Evolutionary conservation across 1,284 basidiomycete genomes (phyloP).

Genomic region (Cerrena zonata): DNA sequence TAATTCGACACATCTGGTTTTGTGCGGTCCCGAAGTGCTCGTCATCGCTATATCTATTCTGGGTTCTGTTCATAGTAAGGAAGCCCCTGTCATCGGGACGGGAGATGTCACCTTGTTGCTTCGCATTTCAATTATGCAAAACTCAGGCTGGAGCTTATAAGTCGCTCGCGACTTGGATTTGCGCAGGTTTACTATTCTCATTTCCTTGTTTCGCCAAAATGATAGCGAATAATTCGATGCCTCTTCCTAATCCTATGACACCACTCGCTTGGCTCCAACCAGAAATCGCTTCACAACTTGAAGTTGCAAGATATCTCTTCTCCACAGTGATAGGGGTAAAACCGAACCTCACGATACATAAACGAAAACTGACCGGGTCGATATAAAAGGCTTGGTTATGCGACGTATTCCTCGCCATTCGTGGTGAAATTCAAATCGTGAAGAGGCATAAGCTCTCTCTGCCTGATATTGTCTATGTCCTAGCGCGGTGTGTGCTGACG

Average conservation of each 20-base stretch:
- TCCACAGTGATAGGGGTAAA: neutral
- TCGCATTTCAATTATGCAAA: too few species aligned
- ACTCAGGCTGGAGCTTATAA: too few species aligned
- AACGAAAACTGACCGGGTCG: neutral
- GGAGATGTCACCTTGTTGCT: too few species aligned
- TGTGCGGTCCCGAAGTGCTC: too few species aligned
- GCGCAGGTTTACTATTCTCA: too few species aligned
- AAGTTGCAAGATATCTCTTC: neutral
- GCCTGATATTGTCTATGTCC: neutral
- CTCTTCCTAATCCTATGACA: conserved; percentile 4
- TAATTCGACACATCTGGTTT: too few species aligned
- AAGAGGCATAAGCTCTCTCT: neutral
- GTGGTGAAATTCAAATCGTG: neutral
- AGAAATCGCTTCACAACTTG: neutral
- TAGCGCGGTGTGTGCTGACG: neutral
- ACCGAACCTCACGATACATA: neutral
- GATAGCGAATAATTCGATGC: neutral
- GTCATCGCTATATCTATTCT: too few species aligned
- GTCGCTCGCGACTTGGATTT: too few species aligned
- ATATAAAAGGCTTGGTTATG: neutral
- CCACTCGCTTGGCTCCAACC: conserved; percentile 1
- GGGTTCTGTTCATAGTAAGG: too few species aligned
- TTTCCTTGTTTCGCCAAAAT: too few species aligned
- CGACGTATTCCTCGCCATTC: neutral
- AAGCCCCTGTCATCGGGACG: too few species aligned